Conservation (phyloP, 768 basidiomycete species). For the Leccinum obscurum region DNA sequence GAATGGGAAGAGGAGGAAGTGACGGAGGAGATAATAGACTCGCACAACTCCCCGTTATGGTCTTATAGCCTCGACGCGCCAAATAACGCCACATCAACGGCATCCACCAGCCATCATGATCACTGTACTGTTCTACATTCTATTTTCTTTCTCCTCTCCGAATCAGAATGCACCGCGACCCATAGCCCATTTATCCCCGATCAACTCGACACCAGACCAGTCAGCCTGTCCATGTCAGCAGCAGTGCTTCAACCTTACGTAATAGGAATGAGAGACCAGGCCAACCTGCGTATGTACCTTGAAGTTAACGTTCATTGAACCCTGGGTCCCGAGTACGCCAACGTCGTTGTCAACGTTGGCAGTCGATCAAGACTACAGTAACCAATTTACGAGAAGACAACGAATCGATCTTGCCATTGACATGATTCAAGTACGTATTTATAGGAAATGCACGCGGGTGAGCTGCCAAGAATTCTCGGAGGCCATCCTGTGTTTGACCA, state of each 20-base stretch:
- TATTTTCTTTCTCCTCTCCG: background rate
- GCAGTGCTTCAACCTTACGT: background rate
- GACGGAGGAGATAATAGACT: conserved; percentile 9
- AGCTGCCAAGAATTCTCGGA: background rate
- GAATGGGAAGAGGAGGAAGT: background rate
- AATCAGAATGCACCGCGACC: background rate
- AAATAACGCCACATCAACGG: conserved; percentile 29
- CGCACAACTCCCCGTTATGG: conserved; percentile 13
- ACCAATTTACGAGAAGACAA: background rate
- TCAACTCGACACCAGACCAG: background rate
- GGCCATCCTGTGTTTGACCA: conserved; percentile 1
- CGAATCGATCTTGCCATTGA: background rate
- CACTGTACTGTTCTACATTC: background rate
- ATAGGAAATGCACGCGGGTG: background rate
- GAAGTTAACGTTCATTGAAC: background rate
- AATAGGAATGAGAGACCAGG: background rate
- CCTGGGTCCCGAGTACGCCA: background rate
- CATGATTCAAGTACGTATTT: background rate
- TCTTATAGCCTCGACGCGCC: conserved; percentile 14
- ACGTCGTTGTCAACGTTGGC: background rate
- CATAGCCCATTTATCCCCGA: background rate
- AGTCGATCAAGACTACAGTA: no score
- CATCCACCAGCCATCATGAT: background rate
- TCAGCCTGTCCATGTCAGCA: background rate
- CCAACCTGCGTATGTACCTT: background rate